Conservation (phyloP, 108 stramenopile genomes). For the Parietichytrium sp. region DNA sequence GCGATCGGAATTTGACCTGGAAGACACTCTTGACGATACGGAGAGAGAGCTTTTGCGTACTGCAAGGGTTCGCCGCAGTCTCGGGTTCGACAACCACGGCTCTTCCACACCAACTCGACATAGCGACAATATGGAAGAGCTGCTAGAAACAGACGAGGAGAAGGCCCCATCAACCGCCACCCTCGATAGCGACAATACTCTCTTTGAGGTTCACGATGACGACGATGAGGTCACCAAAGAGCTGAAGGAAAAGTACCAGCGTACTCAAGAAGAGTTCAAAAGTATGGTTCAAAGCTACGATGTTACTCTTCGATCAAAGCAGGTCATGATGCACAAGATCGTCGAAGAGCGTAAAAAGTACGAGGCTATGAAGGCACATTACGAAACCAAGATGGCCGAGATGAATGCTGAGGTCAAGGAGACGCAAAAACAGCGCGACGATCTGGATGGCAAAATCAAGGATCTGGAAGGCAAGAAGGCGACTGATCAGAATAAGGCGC, state of each 20-base stretch:
- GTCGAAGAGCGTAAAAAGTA: conserved; percentile 35
- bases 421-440: conserved; percentile 11
- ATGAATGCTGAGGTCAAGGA: conserved; percentile 36
- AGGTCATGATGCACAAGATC: conserved; percentile 21
- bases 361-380: conserved; percentile 35
- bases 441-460: conserved; percentile 2
- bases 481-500: background rate
- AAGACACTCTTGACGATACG: background rate
- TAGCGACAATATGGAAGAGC: background rate
- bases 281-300: conserved; percentile 39
- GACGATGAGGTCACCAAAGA: conserved; percentile 25
- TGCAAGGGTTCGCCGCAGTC: background rate
- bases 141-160: background rate
- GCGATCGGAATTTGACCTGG: background rate
- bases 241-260: conserved; percentile 14
- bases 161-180: no score
- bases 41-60: background rate
- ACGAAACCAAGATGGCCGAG: conserved; percentile 36
- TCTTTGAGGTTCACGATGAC: conserved; percentile 5
- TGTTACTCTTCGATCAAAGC: conserved; percentile 18
- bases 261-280: background rate
- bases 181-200: background rate
- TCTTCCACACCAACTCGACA: no score
- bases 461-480: background rate
- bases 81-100: background rate